Conservation (phyloP, 2,329 filamentous ascomycete genomes). For the Mycosphaerella sp. region DNA sequence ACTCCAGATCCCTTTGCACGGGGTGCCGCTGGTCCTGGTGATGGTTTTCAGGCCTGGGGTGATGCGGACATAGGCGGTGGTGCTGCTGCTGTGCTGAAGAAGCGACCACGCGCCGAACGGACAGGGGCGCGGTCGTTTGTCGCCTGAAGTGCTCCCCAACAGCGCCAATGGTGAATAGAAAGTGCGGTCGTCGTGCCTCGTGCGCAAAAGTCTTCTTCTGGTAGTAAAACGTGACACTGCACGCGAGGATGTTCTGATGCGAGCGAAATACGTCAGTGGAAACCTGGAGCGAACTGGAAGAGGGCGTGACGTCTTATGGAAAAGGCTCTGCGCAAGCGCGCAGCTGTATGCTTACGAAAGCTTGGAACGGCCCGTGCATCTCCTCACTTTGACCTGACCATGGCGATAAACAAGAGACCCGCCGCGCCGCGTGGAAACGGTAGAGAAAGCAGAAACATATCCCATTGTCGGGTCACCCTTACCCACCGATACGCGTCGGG, state of each 20-base stretch:
- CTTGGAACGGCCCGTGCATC: background rate
- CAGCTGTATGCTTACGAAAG: background rate
- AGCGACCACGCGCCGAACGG: background rate
- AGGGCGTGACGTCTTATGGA: conserved; percentile 5
- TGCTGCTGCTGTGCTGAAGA: conserved; percentile 1
- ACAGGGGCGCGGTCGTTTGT: background rate
- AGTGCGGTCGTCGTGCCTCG: background rate
- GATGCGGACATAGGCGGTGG: conserved; percentile 7
- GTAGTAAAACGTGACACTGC: conserved; percentile 9
- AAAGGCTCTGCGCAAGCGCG: conserved; percentile 5
- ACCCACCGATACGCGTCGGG: no score
- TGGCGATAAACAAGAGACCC: no score
- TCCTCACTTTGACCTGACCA: background rate
- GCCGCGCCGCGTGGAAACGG: no score
- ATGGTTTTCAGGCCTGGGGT: background rate
- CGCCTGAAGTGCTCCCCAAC: background rate
- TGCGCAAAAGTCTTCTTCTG: conserved; percentile 4
- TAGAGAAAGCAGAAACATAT: no score
- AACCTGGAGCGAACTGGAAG: background rate
- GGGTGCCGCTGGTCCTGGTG: conserved; percentile 1
- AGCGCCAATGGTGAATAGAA: background rate
- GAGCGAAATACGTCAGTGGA: conserved; percentile 9
- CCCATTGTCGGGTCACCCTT: no score
- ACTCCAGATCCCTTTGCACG: background rate
- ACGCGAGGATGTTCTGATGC: conserved; percentile 2